A percentile compares a stretch with the other conserved stretches of the same genome.
These are phyloP conservation scores for Schizophyllum amplum DNA, from an alignment of 1,284 basidiomycete species.

Conservation along the genomic window DNA sequence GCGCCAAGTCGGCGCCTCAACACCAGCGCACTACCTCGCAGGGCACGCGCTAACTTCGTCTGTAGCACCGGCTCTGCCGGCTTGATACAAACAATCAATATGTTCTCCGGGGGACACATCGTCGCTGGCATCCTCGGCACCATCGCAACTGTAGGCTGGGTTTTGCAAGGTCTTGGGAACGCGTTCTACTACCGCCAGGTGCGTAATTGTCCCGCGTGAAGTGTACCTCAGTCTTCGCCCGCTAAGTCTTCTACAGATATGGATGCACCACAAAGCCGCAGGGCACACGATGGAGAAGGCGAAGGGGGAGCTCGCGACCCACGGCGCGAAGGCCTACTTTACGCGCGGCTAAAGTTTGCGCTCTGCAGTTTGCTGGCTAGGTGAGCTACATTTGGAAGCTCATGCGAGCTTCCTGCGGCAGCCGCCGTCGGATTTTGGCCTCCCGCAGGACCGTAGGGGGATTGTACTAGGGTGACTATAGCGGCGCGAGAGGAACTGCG, in stretches of 20 bases:
- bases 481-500: no score
- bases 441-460: no score
- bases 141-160: conserved; percentile 83
- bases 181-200: conserved; percentile 80
- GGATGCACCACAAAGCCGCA: conserved; percentile 74
- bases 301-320: conserved; percentile 76
- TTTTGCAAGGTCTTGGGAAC: conserved; percentile 75
- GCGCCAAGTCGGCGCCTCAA: no score
- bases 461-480: no score
- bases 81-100: conserved; percentile 86
- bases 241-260: conserved; percentile 48
- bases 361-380: no score
- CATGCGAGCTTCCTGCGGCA: no score
- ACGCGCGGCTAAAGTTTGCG: conserved; percentile 70
- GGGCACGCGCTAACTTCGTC: conserved; percentile 14
- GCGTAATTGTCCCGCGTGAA: conserved; percentile 14
- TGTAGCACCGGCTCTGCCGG: conserved; percentile 86
- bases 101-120: conserved; percentile 37
- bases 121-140: conserved; percentile 25
- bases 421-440: no score
- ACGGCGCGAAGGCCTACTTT: conserved; percentile 86
- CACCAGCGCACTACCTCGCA: no score
- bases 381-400: no score
- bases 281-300: conserved; percentile 86
- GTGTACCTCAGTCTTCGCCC: no score